Percentiles rank a stretch among this genome's conserved stretches.
These are phyloP conservation scores for Neurospora africana DNA, from an alignment of 495 filamentous ascomycete genomes.

Conservation along the genomic window DNA sequence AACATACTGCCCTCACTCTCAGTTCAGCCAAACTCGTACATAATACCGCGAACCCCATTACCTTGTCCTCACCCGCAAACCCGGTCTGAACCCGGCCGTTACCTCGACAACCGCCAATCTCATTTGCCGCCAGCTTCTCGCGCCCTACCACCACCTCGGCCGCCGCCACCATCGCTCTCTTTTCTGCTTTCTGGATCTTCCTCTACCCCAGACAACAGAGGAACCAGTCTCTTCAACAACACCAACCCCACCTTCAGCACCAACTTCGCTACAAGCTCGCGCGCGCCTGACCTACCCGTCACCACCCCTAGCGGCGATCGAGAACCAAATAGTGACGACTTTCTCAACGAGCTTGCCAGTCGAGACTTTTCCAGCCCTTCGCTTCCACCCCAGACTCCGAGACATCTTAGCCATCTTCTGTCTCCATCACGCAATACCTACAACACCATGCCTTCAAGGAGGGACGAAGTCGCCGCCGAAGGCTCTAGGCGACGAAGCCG, in stretches of 20 bases:
- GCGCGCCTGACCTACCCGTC: not conserved
- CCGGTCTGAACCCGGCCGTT: not conserved
- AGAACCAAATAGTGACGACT: constrained; percentile 23
- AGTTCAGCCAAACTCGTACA: not conserved
- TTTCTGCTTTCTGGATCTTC: not conserved
- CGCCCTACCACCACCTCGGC: not conserved
- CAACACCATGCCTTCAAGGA: not conserved
- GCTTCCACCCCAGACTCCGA: constrained; percentile 8
- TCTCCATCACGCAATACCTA: not conserved
- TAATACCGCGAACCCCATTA: not conserved
- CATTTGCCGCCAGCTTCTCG: not conserved
- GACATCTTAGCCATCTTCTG: not conserved
- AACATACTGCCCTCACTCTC: not conserved
- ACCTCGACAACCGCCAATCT: not conserved
- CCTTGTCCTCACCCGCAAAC: not conserved
- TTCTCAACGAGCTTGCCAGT: constrained; percentile 15
- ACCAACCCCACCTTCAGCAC: not conserved
- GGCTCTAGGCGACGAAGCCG: not conserved
- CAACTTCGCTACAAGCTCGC: not conserved
- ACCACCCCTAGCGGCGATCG: not conserved
- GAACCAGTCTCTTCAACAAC: not conserved
- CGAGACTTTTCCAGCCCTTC: constrained; percentile 30
- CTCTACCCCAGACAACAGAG: not conserved
- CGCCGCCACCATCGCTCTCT: not conserved
- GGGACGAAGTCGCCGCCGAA: not conserved